phyloP scores from a whole-genome alignment of 371 early-diverging fungal genomes.

The Mucor plumbeus region DNA sequence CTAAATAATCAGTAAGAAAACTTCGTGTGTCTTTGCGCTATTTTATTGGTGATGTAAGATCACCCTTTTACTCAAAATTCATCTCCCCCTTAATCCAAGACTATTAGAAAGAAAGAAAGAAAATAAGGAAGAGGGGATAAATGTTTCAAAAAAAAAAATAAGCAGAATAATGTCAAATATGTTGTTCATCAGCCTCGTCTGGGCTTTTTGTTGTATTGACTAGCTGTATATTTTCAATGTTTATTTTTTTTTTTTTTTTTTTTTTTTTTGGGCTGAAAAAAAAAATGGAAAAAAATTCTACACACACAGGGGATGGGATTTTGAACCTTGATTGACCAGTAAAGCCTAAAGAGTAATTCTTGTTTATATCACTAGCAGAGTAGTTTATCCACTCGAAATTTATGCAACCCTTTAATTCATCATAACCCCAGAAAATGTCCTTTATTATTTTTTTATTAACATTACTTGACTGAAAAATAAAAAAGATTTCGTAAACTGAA shows the following conservation, averaged over 20 bases:
- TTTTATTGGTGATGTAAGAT: slow-evolving; percentile 4
- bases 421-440: slow-evolving; percentile 2
- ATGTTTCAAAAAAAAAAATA: neutral
- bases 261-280: neutral
- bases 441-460: slow-evolving; percentile 7
- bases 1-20: neutral
- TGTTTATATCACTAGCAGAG: neutral
- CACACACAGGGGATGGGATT: slow-evolving; percentile 5
- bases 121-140: neutral
- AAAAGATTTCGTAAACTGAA: neutral
- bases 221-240: slow-evolving; percentile 1
- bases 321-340: neutral
- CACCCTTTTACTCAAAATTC: neutral
- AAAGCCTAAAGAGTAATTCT: neutral
- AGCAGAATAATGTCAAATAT: slow-evolving; percentile 1
- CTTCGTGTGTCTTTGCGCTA: neutral
- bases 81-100: slow-evolving; percentile 1
- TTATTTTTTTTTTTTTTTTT: no score
- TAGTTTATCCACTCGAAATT: neutral
- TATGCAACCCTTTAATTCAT: slow-evolving; percentile 7
- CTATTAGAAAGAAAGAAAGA: neutral
- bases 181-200: slow-evolving; percentile 3
- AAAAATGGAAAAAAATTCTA: neutral
- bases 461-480: neutral
- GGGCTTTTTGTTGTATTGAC: slow-evolving; percentile 4